phyloP scores from a whole-genome alignment of 2,329 filamentous ascomycete species.

The Neofusicoccum parvum region DNA sequence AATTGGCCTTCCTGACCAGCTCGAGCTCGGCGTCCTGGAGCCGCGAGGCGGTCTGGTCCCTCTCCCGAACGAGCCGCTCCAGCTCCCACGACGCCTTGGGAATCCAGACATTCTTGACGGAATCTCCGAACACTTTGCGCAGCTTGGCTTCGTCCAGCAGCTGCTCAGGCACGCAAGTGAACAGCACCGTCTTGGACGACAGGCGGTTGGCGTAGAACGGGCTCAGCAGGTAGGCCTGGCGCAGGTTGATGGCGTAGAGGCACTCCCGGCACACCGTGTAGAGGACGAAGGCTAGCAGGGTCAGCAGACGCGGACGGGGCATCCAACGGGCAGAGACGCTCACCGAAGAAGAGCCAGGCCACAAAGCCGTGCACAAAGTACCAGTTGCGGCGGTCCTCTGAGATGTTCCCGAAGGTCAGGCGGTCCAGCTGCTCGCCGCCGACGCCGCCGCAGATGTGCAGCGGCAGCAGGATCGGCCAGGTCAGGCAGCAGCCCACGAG shows the following conservation, averaged over 20 bases:
- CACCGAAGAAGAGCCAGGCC: slow-evolving; percentile 77
- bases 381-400: slow-evolving; percentile 58
- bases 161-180: slow-evolving; percentile 41
- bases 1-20: background rate
- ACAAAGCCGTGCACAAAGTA: slow-evolving; percentile 82
- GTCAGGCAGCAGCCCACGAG: slow-evolving; percentile 82
- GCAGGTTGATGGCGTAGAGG: slow-evolving; percentile 89
- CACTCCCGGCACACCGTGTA: slow-evolving; percentile 85
- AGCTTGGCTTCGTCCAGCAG: slow-evolving; percentile 13
- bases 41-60: slow-evolving; percentile 9
- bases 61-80: slow-evolving; percentile 9
- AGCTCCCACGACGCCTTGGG: slow-evolving; percentile 7
- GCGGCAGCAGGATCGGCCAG: slow-evolving; percentile 84
- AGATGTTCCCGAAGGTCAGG: slow-evolving; percentile 77
- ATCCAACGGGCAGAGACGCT: slow-evolving; percentile 21
- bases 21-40: slow-evolving; percentile 12
- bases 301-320: background rate
- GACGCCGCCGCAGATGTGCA: slow-evolving; percentile 81
- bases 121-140: slow-evolving; percentile 13
- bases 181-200: slow-evolving; percentile 86
- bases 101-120: slow-evolving; percentile 10
- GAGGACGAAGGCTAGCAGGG: slow-evolving; percentile 68
- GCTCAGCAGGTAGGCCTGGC: slow-evolving; percentile 87
- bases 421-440: slow-evolving; percentile 69
- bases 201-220: slow-evolving; percentile 82